Base-by-base conservation (phyloP, 192 early-diverging fungal genomes). In the Spinellus fusiger region DNA sequence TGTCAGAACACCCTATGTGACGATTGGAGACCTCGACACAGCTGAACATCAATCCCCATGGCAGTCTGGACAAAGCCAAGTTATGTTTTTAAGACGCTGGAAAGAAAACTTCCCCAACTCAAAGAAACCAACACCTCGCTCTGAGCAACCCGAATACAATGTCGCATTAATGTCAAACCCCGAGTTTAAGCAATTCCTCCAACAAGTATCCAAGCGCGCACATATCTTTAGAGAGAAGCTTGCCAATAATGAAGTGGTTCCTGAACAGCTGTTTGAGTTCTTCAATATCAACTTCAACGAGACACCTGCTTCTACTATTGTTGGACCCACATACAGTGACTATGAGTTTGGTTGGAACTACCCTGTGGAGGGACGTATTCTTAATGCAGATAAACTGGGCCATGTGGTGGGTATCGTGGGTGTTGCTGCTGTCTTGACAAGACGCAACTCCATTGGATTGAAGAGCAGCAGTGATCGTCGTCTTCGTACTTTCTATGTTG, bases 31-130 rank as follows among this genome's bases (percentile, higher is more conserved):
- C 27, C 73, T 88, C 23, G 89, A 91, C 59, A 86, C 86, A 4
- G 75, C 77, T 28, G 89, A 91, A 68, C 86, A 88, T 76, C 83
- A 85, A 53, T 83, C 77, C 0, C 78, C 80, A 26, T 87, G 84
- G 72, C 65, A 81, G 49, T 83, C 82, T 31, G 89, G 79, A n/a
- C 61, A 84, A 50, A 65, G 70, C 27, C 73, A 81, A 56, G 85
- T 77, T 31, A 68, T 82, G 58, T 77, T 80, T 64, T 49, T 79
- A 13, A 77, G 77, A 59, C 61, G 81, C 23, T 91, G 87, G 87
- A 89, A 86, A 62, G 86, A 91, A 49, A 86, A 86, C 64, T 91
- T 89, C 56, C 80, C 79, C 10, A 69, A 72, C 31, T 88, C 85
- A 22, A 33, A 15, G 12, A 73, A 74, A 25, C 85, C 85, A 5